Conservation (phyloP, 2,329 filamentous ascomycete genomes). For the Orbilia quercus region DNA sequence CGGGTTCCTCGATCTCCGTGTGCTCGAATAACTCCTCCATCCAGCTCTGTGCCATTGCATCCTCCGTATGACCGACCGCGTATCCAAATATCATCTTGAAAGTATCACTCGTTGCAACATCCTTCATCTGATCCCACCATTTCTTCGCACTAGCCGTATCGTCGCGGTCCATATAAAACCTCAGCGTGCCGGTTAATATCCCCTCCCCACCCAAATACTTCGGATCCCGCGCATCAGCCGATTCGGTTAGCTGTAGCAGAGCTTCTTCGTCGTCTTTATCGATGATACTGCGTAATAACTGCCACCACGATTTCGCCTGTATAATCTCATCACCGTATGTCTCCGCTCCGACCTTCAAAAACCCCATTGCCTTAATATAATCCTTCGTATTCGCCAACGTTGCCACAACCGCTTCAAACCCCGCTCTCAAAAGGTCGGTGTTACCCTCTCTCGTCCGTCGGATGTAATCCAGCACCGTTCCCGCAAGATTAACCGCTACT, state of each 20-base stretch:
- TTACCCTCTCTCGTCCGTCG: conserved; percentile 25
- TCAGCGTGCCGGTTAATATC: conserved; percentile 32
- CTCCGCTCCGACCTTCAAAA: conserved; percentile 47
- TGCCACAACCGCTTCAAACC: conserved; percentile 47
- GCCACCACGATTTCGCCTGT: conserved; percentile 44
- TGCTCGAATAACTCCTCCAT: conserved; percentile 41
- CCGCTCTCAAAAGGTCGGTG: conserved; percentile 14
- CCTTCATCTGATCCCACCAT: conserved; percentile 50
- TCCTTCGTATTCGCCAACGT: conserved; percentile 47
- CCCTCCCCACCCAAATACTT: conserved; percentile 37
- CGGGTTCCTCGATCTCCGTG: conserved; percentile 30
- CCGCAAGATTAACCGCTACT: conserved; percentile 33
- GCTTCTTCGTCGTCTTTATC: conserved; percentile 47
- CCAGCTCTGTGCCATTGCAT: conserved; percentile 34
- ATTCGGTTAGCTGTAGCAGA: conserved; percentile 35
- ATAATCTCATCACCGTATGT: conserved; percentile 33
- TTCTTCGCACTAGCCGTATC: conserved; percentile 45
- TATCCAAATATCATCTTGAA: conserved; percentile 53
- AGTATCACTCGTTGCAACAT: conserved; percentile 27
- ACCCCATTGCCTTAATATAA: conserved; percentile 43
- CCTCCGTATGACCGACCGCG: conserved; percentile 40
- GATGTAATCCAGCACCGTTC: conserved; percentile 43
- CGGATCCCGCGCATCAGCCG: conserved; percentile 30
- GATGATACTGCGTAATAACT: conserved; percentile 43
- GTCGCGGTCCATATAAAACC: conserved; percentile 54